Evolutionary conservation across 2,329 filamentous ascomycete species (phyloP).

Genomic region (Alternaria metachromatica): DNA sequence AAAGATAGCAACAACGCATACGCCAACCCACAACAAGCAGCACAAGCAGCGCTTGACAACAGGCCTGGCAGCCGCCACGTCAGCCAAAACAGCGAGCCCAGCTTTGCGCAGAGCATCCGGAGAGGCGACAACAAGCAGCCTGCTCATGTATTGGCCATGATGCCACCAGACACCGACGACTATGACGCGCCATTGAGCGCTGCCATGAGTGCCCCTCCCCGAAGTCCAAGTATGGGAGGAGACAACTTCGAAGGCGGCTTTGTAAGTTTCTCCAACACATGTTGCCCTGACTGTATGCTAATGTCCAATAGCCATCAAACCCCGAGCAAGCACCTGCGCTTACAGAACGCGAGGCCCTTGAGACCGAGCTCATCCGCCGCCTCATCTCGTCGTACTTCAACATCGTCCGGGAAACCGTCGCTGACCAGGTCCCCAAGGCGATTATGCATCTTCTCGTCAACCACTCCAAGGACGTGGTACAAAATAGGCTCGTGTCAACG

Average conservation of each 20-base stretch:
- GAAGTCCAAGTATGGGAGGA: slow-evolving; percentile 7
- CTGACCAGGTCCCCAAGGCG: slow-evolving; percentile 97
- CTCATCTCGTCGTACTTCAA: slow-evolving; percentile 99
- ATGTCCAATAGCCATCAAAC: slow-evolving; percentile 44
- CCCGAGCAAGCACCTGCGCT: slow-evolving; percentile 77
- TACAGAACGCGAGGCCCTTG: slow-evolving; percentile 94
- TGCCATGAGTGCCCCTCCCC: slow-evolving; percentile 22
- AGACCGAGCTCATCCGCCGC: slow-evolving; percentile 95
- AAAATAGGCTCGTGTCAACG: slow-evolving; percentile 94
- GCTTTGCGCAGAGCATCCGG: slow-evolving; percentile 82
- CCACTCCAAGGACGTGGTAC: slow-evolving; percentile 96
- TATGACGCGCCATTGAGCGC: slow-evolving; percentile 47
- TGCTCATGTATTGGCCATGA: slow-evolving; percentile 51
- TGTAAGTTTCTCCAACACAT: slow-evolving; percentile 57
- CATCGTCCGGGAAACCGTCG: slow-evolving; percentile 97
- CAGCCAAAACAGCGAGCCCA: slow-evolving; percentile 79
- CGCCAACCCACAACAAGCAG: slow-evolving; percentile 48
- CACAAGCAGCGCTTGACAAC: slow-evolving; percentile 48
- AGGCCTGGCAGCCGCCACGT: slow-evolving; percentile 68
- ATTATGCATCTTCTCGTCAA: slow-evolving; percentile 99
- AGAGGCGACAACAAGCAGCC: slow-evolving; percentile 66
- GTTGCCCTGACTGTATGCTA: slow-evolving; percentile 16
- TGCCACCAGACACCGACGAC: slow-evolving; percentile 52
- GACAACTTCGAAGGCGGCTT: slow-evolving; percentile 59
- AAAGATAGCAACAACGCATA: slow-evolving; percentile 75